A percentile compares a stretch with the other conserved stretches of the same genome.
phyloP scores from a whole-genome alignment of 495 filamentous ascomycete genomes.

The Penicillium waksmanii region DNA sequence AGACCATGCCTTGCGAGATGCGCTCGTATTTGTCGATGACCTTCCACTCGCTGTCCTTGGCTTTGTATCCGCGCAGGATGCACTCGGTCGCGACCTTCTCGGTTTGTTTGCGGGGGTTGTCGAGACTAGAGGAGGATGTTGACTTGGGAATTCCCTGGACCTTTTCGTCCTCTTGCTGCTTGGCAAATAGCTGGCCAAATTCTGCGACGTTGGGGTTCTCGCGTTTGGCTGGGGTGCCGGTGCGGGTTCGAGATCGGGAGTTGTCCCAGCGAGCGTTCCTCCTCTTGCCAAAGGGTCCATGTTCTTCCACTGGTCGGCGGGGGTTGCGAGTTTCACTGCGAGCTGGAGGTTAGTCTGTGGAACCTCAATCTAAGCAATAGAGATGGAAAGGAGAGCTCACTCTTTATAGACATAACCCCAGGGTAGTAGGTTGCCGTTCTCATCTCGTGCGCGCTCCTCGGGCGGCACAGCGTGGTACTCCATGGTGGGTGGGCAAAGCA shows the following conservation, averaged over 20 bases:
- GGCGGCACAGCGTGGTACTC: constrained; percentile 70
- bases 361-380: constrained; percentile 1
- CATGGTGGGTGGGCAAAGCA: constrained; percentile 34
- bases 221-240: constrained; percentile 61
- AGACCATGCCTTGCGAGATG: constrained; percentile 72
- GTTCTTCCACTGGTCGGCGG: constrained; percentile 60
- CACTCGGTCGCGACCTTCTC: constrained; percentile 76
- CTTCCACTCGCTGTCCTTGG: constrained; percentile 72
- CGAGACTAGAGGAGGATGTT: constrained; percentile 43
- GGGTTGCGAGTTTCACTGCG: constrained; percentile 49
- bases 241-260: constrained; percentile 58
- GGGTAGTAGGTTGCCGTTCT: constrained; percentile 60
- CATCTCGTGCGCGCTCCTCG: constrained; percentile 63
- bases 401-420: constrained; percentile 66
- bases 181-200: constrained; percentile 50
- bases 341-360: neutral
- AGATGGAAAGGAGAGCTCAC: constrained; percentile 39
- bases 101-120: constrained; percentile 45
- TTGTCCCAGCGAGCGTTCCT: constrained; percentile 54
- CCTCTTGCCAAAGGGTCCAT: constrained; percentile 64
- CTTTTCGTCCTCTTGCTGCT: constrained; percentile 49
- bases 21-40: constrained; percentile 84
- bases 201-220: constrained; percentile 61
- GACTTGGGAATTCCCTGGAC: constrained; percentile 43
- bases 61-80: constrained; percentile 80